A percentile compares a stretch with the other conserved stretches of the same genome.
Conservation (phyloP, 495 filamentous ascomycete genomes). For the Aspergillus bertholletiae region DNA sequence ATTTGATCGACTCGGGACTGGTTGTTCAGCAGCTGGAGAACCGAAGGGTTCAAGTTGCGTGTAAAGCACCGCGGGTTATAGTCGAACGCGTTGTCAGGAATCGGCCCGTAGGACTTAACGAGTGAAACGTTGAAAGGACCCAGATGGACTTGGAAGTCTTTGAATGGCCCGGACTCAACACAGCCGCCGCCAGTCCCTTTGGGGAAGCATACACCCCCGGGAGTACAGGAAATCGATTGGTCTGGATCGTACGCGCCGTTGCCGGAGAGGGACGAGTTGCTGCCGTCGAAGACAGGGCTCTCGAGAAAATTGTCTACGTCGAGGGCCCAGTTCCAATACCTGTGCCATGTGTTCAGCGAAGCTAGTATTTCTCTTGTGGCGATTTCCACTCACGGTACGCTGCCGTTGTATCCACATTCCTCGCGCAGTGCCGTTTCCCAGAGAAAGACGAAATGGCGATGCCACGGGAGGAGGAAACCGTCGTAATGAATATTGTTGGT, state of each 20-base stretch:
- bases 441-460: conserved; percentile 57
- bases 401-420: conserved; percentile 64
- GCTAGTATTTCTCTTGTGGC: too few species aligned
- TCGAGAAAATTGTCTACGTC: conserved; percentile 29
- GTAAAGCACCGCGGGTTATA: conserved; percentile 61
- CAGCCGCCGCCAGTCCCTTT: conserved; percentile 62
- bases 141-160: conserved; percentile 40
- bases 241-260: conserved; percentile 38
- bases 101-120: conserved; percentile 19
- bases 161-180: conserved; percentile 56
- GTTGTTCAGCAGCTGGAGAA: conserved; percentile 19
- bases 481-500: conserved; percentile 33
- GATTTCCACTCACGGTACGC: conserved; percentile 37
- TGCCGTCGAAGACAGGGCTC: conserved; percentile 47
- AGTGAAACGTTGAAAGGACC: conserved; percentile 41
- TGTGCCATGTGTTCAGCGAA: too few species aligned
- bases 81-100: conserved; percentile 13
- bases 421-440: conserved; percentile 62
- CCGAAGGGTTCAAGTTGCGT: conserved; percentile 41
- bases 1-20: conserved; percentile 8
- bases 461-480: conserved; percentile 59
- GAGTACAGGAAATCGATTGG: conserved; percentile 16
- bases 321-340: conserved; percentile 52
- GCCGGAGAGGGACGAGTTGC: conserved; percentile 37
- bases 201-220: conserved; percentile 20